Base-by-base conservation (phyloP, 345 rosid species). In the Camelina sativa region DNA sequence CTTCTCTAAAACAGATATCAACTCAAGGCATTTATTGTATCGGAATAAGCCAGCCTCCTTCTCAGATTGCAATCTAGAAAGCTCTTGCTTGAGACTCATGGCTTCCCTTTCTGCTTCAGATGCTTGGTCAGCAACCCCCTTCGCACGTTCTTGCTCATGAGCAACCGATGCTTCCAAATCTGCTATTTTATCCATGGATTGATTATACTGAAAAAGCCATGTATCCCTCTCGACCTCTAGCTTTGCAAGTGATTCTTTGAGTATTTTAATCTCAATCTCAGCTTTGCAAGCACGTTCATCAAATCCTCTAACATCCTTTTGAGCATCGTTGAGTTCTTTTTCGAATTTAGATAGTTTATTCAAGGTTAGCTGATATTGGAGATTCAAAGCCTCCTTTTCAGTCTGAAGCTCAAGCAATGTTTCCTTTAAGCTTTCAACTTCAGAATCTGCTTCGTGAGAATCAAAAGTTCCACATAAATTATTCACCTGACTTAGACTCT, bases 201-300 rank as follows among this genome's bases (percentile, higher is more conserved):
- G 86, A 78, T 81, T 86, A 77, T 80, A 86, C 80, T 86, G 88
- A 80, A 84, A 82, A 82, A 88, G 84, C 48, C 72, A 73, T 12
- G 84, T 84, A 78, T 92, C 96, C 67, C 88, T 87, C 81, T 92
- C 97, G 10, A 84, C 79, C 82, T 89, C 93, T 67, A 89, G 52
- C 38, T 83, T 84, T 30, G 76, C 74, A 47, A 91, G 87, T 56
- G 88, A 76, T 50, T 91, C 97, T 66, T 91, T 92, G 84, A 91
- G 81, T 73, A 84, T 71, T 78, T 82, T 81, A 53, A 83, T 83
- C 81, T 96, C 96, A 65, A 84, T 84, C 75, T 92, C 97, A 37
- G 89, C 91, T 84, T 83, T 89, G 81, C 89, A 82, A 52, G 97
- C 91, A 76, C 83, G 85, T 58, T 89, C 96, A 22, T 79, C 84